A percentile compares a stretch with the other conserved stretches of the same genome.
phyloP scores from a whole-genome alignment of 495 filamentous ascomycete genomes.

The Xylaria sp. region DNA sequence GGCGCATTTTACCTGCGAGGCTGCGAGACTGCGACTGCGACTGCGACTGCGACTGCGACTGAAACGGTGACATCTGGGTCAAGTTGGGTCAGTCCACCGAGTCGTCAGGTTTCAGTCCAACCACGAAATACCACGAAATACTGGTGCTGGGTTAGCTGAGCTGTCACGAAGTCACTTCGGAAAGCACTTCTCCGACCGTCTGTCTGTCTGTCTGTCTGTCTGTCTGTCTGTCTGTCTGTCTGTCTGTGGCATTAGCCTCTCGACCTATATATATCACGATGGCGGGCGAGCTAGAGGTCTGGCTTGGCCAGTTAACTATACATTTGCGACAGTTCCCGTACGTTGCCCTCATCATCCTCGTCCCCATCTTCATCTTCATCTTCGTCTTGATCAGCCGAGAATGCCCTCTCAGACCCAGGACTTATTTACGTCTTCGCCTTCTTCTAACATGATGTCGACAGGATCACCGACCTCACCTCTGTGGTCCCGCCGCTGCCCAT shows the following conservation, averaged over 20 bases:
- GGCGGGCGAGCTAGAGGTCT: slow-evolving; percentile 31
- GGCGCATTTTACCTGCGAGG: background rate
- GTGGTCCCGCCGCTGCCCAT: slow-evolving; percentile 32
- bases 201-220: too few species aligned
- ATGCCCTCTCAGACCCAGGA: background rate
- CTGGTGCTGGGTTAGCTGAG: background rate
- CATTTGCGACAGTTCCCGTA: slow-evolving; percentile 40
- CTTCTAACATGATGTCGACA: slow-evolving; percentile 20
- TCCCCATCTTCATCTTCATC: too few species aligned
- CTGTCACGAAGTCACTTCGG: background rate
- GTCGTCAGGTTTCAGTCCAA: too few species aligned
- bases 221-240: too few species aligned
- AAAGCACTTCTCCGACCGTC: background rate
- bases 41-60: too few species aligned
- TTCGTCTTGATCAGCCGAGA: background rate
- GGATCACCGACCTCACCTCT: slow-evolving; percentile 27
- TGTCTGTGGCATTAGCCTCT: too few species aligned
- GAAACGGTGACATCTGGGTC: background rate
- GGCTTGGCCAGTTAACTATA: slow-evolving; percentile 31
- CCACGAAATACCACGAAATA: too few species aligned
- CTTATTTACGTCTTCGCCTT: background rate
- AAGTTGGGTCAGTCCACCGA: too few species aligned
- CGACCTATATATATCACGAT: too few species aligned
- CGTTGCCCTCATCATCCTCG: too few species aligned
- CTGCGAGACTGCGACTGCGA: too few species aligned